Base-by-base conservation (phyloP, 23 red algal genomes). In the Gracilaria vermiculophylla region DNA sequence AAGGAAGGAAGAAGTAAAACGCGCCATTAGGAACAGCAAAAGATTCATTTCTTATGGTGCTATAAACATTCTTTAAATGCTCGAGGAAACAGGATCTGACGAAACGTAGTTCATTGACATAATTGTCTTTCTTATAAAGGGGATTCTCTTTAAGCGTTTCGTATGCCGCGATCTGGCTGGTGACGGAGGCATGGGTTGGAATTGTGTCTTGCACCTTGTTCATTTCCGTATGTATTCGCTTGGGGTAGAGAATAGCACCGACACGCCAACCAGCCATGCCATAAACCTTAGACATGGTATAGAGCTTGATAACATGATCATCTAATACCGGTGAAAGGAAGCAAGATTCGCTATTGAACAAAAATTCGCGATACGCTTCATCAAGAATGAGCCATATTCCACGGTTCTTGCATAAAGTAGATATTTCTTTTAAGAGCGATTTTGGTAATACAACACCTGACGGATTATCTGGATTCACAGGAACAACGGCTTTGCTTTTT, bases 351-450 rank as follows among this genome's bases (percentile, higher is more conserved):
- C 17, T 19, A 13, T 24, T 55, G 76, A 79, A 97, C 19, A 54
- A 62, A 41, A 94, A 94, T 44, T 94, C 85, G 69, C 92, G 76
- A 53, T 97, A 97, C 17, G 95, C 95, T 33, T 89, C 95, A 69
- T 97, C 95, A 5, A 90, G 8, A 3, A 97, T 4, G 5, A 97
- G 83, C 90, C 89, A 97, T 19, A 89, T 40, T 28, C 49, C 85
- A 27, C 34, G 64, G n/a, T 67, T 31, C n/a, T 50, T 51, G 62
- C 91, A 94, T 16, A 66, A 28, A n/a, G 83, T 40, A 31, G 72
- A 86, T 32, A 96, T 52, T 28, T 54, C 55, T 19, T 77, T 20
- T 40, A 91, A 4, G 27, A 66, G 64, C 1, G 34, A 69, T 4
- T 55, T 54, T 36, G 57, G 40, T 48, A 79, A 31, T 11, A 91